Evolutionary conservation across 129 eudicot genomes (phyloP).

Genomic region (Artemisia argyi): DNA sequence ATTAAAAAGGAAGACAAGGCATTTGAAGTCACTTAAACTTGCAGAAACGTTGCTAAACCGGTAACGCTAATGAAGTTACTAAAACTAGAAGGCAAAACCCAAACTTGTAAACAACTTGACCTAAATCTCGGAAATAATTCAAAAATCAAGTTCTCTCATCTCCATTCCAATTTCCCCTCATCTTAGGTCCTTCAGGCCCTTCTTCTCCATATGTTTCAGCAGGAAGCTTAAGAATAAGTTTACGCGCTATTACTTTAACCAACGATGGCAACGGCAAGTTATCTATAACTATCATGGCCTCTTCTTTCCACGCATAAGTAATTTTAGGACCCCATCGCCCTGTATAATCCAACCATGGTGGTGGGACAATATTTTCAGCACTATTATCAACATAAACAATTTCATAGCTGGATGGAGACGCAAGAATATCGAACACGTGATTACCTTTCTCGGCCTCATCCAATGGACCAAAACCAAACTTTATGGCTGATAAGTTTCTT

Average conservation of each 20-base stretch:
- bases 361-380: background rate
- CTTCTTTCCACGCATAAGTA: background rate
- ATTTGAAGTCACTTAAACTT: too few species aligned
- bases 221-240: conserved; percentile 19
- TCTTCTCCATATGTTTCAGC: conserved; percentile 29
- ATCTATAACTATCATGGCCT: too few species aligned
- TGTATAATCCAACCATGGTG: conserved; percentile 30
- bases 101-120: too few species aligned
- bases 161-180: conserved; percentile 24
- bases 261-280: too few species aligned
- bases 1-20: too few species aligned
- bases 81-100: too few species aligned
- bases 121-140: too few species aligned
- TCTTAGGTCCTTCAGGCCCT: conserved; percentile 34
- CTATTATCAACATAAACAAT: conserved; percentile 17
- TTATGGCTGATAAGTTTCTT: background rate
- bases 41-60: too few species aligned
- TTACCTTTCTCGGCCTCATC: conserved; percentile 27
- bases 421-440: conserved; percentile 24
- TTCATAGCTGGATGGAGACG: conserved; percentile 8
- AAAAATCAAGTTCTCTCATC: conserved; percentile 26
- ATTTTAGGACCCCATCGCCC: conserved; percentile 43
- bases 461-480: conserved; percentile 15
- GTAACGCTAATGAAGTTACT: too few species aligned
- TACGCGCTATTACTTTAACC: background rate